A percentile compares a stretch with the other conserved stretches of the same genome.
Conservation (phyloP, 208 protist species). For the Acanthamoeba lenticulata region DNA sequence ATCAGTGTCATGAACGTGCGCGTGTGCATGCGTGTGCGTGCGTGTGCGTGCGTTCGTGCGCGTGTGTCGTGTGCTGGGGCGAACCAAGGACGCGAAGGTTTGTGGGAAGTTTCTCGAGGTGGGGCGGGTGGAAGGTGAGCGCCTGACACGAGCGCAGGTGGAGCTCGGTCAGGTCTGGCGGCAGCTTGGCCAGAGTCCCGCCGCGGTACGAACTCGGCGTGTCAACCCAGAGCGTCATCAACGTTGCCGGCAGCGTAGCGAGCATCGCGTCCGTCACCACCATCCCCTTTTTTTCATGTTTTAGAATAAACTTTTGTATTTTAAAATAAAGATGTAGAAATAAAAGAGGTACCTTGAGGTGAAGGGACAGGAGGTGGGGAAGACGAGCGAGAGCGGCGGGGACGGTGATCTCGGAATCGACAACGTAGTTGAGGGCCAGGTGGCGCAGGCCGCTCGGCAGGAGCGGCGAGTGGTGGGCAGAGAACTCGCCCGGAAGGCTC, state of each 20-base stretch:
- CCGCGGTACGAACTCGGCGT: not conserved
- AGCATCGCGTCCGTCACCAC: not conserved
- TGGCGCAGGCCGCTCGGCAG: not conserved
- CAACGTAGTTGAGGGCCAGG: not conserved
- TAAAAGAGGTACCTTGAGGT: not conserved
- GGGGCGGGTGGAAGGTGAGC: not conserved
- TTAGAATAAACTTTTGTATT: too few species aligned
- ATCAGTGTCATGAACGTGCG: not conserved
- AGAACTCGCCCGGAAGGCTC: not conserved
- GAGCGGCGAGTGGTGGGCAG: not conserved
- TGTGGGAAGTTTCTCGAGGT: not conserved
- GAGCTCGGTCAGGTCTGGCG: not conserved
- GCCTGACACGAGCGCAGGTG: not conserved
- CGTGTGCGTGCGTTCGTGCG: not conserved
- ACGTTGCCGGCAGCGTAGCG: not conserved
- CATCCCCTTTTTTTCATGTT: not conserved
- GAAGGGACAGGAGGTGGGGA: not conserved
- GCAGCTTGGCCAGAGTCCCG: not conserved
- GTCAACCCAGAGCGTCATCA: not conserved
- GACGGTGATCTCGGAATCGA: not conserved
- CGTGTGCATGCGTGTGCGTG: too few species aligned
- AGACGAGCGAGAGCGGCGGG: not conserved
- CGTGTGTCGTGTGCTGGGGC: not conserved
- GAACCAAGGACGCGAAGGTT: not conserved
- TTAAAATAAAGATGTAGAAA: too few species aligned